Conservation (phyloP, 2,329 filamentous ascomycete species). For the Thielaviopsis punctulata region DNA sequence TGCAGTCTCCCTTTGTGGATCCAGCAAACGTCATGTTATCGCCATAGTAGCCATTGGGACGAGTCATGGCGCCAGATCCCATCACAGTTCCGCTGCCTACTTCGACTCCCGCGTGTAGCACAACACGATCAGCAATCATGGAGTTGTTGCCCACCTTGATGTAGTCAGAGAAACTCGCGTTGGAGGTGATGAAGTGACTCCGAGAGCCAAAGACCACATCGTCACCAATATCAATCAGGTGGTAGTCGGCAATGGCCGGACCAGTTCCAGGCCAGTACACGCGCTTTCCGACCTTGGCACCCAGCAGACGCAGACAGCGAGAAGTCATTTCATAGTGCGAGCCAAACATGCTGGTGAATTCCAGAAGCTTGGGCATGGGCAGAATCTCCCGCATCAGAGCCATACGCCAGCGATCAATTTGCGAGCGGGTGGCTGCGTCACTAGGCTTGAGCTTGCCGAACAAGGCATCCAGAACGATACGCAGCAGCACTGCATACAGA, state of each 20-base stretch:
- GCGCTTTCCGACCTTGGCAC: conserved; percentile 32
- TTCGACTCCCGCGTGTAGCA: conserved; percentile 32
- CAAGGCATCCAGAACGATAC: conserved; percentile 22
- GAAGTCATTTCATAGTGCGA: conserved; percentile 39
- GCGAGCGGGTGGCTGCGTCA: conserved; percentile 17
- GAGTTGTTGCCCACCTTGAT: conserved; percentile 30
- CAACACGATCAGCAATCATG: conserved; percentile 40
- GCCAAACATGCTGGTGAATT: conserved; percentile 33
- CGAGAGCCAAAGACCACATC: conserved; percentile 43
- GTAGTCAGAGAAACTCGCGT: conserved; percentile 29
- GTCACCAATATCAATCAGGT: conserved; percentile 36
- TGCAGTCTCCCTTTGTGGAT: conserved; percentile 31
- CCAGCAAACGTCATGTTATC: conserved; percentile 33
- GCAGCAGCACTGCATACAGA: conserved; percentile 24
- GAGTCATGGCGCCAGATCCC: conserved; percentile 35
- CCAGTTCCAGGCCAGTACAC: conserved; percentile 43
- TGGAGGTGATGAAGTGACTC: conserved; percentile 34
- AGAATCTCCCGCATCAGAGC: conserved; percentile 27
- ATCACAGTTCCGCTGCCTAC: conserved; percentile 32
- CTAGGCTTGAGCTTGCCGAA: conserved; percentile 23
- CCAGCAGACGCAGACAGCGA: conserved; percentile 30
- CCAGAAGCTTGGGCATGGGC: conserved; percentile 26
- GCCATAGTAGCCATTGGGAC: conserved; percentile 26
- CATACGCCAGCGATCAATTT: conserved; percentile 27
- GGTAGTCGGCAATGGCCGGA: conserved; percentile 34